These are phyloP conservation scores for Coemansia sp. DNA, from an alignment of 192 early-diverging fungal species.

Conservation along the genomic window DNA sequence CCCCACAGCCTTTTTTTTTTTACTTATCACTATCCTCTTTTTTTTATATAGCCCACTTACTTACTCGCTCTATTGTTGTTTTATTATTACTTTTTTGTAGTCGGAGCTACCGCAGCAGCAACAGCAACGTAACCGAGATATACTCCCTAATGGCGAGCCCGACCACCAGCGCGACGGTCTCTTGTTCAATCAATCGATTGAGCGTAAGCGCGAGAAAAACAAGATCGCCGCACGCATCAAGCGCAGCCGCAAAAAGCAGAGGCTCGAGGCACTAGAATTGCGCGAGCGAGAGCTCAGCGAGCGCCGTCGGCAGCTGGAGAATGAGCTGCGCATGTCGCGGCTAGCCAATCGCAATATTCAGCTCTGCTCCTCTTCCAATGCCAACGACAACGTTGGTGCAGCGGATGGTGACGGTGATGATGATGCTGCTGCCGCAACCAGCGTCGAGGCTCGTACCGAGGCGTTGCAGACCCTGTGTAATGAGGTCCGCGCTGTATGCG, in stretches of 20 bases:
- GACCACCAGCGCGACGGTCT: neutral
- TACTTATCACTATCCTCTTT: neutral
- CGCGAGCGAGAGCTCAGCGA: conserved; percentile 33
- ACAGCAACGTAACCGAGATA: conserved; percentile 13
- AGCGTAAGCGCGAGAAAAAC: conserved; percentile 44
- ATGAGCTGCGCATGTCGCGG: conserved; percentile 26
- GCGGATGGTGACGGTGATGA: neutral
- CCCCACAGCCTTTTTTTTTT: neutral
- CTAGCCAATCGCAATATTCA: conserved; percentile 1
- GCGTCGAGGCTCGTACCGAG: neutral
- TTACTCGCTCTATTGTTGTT: neutral
- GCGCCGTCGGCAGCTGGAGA: conserved; percentile 16
- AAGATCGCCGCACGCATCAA: conserved; percentile 45
- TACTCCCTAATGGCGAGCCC: conserved; percentile 31
- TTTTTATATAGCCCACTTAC: neutral
- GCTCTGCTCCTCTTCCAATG: neutral
- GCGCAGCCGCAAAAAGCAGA: conserved; percentile 49
- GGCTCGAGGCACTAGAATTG: conserved; percentile 30
- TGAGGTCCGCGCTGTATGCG: conserved; percentile 3
- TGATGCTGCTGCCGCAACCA: neutral
- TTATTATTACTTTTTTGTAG: neutral
- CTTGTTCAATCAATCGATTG: conserved; percentile 15
- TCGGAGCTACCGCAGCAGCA: conserved; percentile 4
- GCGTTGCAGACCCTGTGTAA: neutral
- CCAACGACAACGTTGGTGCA: neutral